Conservation (phyloP, 805 yeast genomes). For the Suhomyces pyralidae region DNA sequence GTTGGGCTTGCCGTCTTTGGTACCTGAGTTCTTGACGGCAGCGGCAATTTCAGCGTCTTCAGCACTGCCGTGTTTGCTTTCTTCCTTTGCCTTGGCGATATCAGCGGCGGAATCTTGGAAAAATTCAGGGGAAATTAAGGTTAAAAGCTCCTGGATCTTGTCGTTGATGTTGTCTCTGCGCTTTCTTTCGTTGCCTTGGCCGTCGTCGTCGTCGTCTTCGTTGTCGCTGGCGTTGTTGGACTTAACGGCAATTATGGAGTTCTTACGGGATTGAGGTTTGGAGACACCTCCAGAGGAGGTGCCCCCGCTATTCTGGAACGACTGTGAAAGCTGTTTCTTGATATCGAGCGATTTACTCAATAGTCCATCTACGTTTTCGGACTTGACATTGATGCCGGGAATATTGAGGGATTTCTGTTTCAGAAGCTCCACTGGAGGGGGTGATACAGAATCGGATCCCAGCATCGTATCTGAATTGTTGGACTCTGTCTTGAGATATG, state of each 20-base stretch:
- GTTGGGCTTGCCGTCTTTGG: constrained; percentile 81
- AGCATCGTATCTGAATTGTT: constrained; percentile 13
- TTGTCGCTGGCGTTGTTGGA: constrained; percentile 15
- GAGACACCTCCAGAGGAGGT: constrained; percentile 28
- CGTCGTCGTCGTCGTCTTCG: constrained; percentile 26
- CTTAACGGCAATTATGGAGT: constrained; percentile 26
- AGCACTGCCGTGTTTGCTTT: constrained; percentile 11
- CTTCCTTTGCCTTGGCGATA: constrained; percentile 23
- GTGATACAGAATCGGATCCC: constrained; percentile 11
- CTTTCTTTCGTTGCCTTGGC: constrained; percentile 39
- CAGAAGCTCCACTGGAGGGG: constrained; percentile 11
- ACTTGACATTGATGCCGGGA: constrained; percentile 31
- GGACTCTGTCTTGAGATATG: constrained; percentile 13
- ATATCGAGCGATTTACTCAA: constrained; percentile 34
- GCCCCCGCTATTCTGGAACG: constrained; percentile 24
- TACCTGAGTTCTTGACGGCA: constrained; percentile 46
- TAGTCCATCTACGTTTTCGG: constrained; percentile 22
- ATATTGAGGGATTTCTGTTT: constrained; percentile 15
- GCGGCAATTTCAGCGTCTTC: constrained; percentile 28
- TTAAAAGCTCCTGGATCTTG: constrained; percentile 41
- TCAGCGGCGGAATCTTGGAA: constrained; percentile 23
- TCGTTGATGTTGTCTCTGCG: constrained; percentile 45
- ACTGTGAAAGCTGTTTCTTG: constrained; percentile 41
- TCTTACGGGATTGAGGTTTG: constrained; percentile 38
- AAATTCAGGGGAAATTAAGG: constrained; percentile 35